A percentile compares a stretch with the other conserved stretches of the same genome.
These are phyloP conservation scores for Trichoderma sp. DNA, from an alignment of 2,329 filamentous ascomycete species.

Conservation along the genomic window DNA sequence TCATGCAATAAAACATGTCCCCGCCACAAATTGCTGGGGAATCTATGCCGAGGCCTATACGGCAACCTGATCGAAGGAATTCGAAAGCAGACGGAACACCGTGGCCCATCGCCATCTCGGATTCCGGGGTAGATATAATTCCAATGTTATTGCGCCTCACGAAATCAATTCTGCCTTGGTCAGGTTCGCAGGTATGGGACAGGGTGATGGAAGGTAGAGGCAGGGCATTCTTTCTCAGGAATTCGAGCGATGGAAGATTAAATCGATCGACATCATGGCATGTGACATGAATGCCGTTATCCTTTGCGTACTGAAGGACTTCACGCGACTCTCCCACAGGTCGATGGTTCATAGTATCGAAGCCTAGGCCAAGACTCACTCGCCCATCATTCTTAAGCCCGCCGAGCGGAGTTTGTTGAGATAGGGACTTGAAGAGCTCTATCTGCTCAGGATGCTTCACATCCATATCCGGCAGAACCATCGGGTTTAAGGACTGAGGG, in stretches of 20 bases:
- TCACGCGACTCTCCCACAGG: not conserved
- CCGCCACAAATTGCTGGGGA: not conserved
- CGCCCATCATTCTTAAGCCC: not conserved
- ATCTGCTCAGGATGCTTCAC: not conserved
- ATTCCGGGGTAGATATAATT: not conserved
- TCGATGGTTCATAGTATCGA: not conserved
- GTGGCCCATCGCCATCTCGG: not conserved
- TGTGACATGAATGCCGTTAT: not conserved
- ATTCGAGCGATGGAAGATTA: not conserved
- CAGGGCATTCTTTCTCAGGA: not conserved
- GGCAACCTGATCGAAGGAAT: not conserved
- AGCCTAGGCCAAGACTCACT: not conserved
- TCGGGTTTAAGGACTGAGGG: not conserved
- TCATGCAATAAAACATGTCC: not conserved
- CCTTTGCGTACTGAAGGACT: not conserved
- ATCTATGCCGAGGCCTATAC: not conserved
- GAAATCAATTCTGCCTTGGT: not conserved
- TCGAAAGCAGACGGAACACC: not conserved
- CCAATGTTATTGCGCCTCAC: not conserved
- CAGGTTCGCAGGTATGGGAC: not conserved
- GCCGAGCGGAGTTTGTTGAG: not conserved
- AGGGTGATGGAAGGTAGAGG: not conserved
- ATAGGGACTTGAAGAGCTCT: not conserved
- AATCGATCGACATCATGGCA: not conserved
- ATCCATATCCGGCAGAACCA: not conserved